Conservation (phyloP, 345 rosid genomes). For the Iberis pinnata region DNA sequence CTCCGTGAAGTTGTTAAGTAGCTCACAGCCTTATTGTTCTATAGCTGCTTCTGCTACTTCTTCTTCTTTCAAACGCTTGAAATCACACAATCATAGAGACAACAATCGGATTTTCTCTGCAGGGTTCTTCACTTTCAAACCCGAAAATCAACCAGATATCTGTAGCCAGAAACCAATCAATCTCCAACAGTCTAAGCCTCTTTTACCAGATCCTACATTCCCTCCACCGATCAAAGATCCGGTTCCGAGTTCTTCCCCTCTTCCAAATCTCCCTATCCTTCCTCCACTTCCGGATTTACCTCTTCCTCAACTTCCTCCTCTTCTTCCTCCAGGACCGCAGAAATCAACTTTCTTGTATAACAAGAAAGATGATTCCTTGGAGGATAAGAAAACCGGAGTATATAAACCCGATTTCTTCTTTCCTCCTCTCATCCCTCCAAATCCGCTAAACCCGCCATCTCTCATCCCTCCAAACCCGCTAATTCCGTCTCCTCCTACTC, state of each 20-base stretch:
- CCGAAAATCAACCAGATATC: conserved; percentile 45
- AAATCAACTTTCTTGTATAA: conserved; percentile 3
- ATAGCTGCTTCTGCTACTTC: conserved; percentile 67
- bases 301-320: conserved; percentile 32
- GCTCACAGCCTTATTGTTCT: conserved; percentile 68
- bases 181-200: conserved; percentile 11
- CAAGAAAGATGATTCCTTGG: conserved; percentile 21
- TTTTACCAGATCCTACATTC: conserved; percentile 24
- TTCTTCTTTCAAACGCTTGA: conserved; percentile 47
- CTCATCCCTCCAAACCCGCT: conserved; percentile 25
- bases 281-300: conserved; percentile 44
- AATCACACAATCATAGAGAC: conserved; percentile 41
- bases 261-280: conserved; percentile 45
- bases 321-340: conserved; percentile 16
- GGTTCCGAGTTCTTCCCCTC: conserved; percentile 37
- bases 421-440: conserved; percentile 31
- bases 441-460: conserved; percentile 30
- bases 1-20: conserved; percentile 51
- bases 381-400: conserved; percentile 7
- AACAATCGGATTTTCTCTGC: conserved; percentile 60
- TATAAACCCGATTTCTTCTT: conserved; percentile 22
- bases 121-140: conserved; percentile 88
- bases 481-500: conserved; percentile 48
- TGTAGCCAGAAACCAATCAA: conserved; percentile 55
- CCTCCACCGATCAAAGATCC: conserved; percentile 44